Percentiles rank a stretch among this genome's conserved stretches.
These are phyloP conservation scores for Myxozyma geophila DNA, from an alignment of 805 yeast genomes.

Conservation along the genomic window DNA sequence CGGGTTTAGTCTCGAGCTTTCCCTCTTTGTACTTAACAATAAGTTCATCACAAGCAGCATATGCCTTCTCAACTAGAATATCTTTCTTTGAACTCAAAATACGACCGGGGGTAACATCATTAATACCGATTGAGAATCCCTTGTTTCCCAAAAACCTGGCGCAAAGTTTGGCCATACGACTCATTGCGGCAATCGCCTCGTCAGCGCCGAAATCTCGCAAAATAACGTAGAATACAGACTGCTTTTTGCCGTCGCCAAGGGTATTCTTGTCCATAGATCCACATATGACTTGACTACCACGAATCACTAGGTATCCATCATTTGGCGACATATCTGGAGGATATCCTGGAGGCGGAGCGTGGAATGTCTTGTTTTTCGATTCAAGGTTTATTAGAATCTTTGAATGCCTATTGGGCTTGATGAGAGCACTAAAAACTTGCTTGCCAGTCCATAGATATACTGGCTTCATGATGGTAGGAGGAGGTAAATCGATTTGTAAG, in stretches of 20 bases:
- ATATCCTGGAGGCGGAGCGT: conserved; percentile 69
- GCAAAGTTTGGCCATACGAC: conserved; percentile 98
- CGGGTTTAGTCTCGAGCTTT: conserved; percentile 95
- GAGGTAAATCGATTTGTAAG: conserved; percentile 87
- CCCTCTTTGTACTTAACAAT: conserved; percentile 80
- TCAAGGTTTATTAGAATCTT: conserved; percentile 88
- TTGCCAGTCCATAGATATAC: conserved; percentile 94
- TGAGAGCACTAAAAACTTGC: conserved; percentile 86
- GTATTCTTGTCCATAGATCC: conserved; percentile 98
- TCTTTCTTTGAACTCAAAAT: conserved; percentile 80
- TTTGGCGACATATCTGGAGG: conserved; percentile 97
- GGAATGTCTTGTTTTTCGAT: conserved; percentile 89
- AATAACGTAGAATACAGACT: conserved; percentile 93
- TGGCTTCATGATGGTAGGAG: conserved; percentile 93
- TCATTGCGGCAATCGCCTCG: conserved; percentile 95
- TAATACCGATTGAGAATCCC: conserved; percentile 96
- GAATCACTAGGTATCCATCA: conserved; percentile 89
- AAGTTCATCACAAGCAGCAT: conserved; percentile 86
- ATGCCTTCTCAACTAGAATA: conserved; percentile 86
- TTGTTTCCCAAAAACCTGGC: conserved; percentile 93
- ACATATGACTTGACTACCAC: conserved; percentile 85
- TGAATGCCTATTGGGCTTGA: conserved; percentile 75
- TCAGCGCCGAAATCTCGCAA: conserved; percentile 95
- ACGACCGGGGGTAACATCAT: conserved; percentile 92
- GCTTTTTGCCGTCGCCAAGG: conserved; percentile 97